Evolutionary conservation across 768 basidiomycete genomes (phyloP).

Genomic region (Termitomyces sp.): DNA sequence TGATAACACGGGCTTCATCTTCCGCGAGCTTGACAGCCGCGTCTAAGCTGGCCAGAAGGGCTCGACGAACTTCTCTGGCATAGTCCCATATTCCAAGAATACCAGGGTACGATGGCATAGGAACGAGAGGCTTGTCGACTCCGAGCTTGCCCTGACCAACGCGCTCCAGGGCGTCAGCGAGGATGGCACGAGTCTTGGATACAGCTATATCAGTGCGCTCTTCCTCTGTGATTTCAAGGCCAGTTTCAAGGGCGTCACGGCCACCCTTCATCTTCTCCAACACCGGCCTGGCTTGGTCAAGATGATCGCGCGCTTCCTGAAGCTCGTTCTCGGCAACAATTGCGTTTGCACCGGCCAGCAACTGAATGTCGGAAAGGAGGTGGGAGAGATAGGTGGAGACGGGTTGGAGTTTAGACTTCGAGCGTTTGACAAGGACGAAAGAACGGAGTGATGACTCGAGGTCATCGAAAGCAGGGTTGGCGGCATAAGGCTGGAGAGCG

Average conservation of each 20-base stretch:
- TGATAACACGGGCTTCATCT: slow-evolving; percentile 70
- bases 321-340: slow-evolving; percentile 81
- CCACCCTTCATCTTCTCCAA: slow-evolving; percentile 82
- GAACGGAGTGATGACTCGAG: slow-evolving; percentile 88
- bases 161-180: slow-evolving; percentile 66
- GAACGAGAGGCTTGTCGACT: slow-evolving; percentile 36
- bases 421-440: slow-evolving; percentile 92
- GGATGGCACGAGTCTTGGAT: slow-evolving; percentile 47
- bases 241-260: slow-evolving; percentile 71
- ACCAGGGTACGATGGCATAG: slow-evolving; percentile 80
- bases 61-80: slow-evolving; percentile 68
- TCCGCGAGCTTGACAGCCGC: slow-evolving; percentile 74
- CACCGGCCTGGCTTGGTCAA: slow-evolving; percentile 68
- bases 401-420: slow-evolving; percentile 94
- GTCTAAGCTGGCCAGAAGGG: slow-evolving; percentile 79
- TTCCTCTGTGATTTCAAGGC: slow-evolving; percentile 78
- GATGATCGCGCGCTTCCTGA: slow-evolving; percentile 61
- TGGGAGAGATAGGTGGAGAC: slow-evolving; percentile 88
- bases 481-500: slow-evolving; percentile 60
- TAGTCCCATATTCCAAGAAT: slow-evolving; percentile 82
- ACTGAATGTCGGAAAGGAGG: slow-evolving; percentile 84
- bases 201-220: slow-evolving; percentile 49
- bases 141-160: slow-evolving; percentile 74
- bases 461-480: slow-evolving; percentile 72
- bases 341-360: slow-evolving; percentile 81